phyloP scores from a whole-genome alignment of 1,284 basidiomycete species.

The Ceratobasidium papillatum region DNA sequence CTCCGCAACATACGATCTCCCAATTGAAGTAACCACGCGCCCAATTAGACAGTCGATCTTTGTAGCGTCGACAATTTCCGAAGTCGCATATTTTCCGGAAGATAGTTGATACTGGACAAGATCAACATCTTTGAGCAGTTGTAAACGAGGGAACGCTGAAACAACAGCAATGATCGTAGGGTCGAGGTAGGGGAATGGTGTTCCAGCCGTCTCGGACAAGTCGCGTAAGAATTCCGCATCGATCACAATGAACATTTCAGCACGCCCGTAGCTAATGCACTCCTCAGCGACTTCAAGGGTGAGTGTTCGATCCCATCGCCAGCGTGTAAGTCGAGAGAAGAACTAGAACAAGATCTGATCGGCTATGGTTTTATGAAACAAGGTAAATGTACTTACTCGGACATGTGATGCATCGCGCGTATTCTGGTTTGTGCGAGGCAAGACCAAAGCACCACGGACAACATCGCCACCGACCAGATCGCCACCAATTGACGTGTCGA shows the following conservation, averaged over 20 bases:
- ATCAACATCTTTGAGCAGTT: neutral
- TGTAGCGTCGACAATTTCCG: neutral
- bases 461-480: neutral
- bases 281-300: neutral
- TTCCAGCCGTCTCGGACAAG: neutral
- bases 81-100: neutral
- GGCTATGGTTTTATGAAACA: neutral
- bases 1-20: neutral
- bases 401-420: neutral
- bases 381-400: neutral
- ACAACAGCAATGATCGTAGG: slow-evolving; percentile 3
- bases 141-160: neutral
- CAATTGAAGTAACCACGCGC: neutral
- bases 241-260: slow-evolving; percentile 4
- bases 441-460: neutral
- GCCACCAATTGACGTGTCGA: neutral
- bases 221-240: neutral
- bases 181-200: neutral
- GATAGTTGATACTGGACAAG: slow-evolving; percentile 6
- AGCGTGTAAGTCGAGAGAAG: neutral
- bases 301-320: neutral
- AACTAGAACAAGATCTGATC: neutral
- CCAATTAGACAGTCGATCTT: neutral
- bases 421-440: neutral
- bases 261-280: neutral